These are phyloP conservation scores for Aspergillus conjunctus DNA, from an alignment of 495 filamentous ascomycete species.

Conservation along the genomic window DNA sequence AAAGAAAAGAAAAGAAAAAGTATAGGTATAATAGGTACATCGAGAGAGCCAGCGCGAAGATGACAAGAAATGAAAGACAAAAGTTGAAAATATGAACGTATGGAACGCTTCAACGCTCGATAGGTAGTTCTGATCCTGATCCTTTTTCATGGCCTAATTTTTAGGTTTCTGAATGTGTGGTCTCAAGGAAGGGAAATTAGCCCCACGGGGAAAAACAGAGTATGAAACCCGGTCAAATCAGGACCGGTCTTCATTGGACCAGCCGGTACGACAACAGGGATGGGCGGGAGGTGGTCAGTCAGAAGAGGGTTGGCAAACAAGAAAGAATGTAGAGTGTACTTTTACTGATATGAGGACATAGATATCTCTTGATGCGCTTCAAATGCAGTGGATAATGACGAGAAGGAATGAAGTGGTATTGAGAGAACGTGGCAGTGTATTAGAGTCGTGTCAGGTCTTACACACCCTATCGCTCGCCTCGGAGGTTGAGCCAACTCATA, in stretches of 20 bases:
- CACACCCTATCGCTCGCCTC: slow-evolving; percentile 31
- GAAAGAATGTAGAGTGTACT: too few species aligned
- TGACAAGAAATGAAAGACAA: not conserved
- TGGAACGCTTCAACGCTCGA: slow-evolving; percentile 1
- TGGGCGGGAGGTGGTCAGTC: too few species aligned
- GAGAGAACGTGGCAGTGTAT: not conserved
- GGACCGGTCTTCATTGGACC: too few species aligned
- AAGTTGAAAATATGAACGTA: not conserved
- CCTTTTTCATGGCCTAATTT: not conserved
- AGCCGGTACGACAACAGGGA: too few species aligned
- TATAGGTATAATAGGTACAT: not conserved
- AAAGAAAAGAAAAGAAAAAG: not conserved
- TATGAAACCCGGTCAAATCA: too few species aligned
- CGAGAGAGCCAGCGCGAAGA: not conserved
- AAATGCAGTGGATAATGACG: not conserved
- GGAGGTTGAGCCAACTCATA: slow-evolving; percentile 78
- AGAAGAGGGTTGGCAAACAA: too few species aligned
- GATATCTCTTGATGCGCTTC: too few species aligned
- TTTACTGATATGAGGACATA: too few species aligned
- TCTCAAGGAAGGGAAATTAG: not conserved
- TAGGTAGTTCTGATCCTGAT: not conserved
- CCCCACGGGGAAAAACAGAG: too few species aligned
- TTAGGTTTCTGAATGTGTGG: not conserved
- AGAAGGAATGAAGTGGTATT: not conserved
- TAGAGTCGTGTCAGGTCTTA: not conserved